phyloP scores from a whole-genome alignment of 371 early-diverging fungal genomes.

The Mortierella sp. region DNA sequence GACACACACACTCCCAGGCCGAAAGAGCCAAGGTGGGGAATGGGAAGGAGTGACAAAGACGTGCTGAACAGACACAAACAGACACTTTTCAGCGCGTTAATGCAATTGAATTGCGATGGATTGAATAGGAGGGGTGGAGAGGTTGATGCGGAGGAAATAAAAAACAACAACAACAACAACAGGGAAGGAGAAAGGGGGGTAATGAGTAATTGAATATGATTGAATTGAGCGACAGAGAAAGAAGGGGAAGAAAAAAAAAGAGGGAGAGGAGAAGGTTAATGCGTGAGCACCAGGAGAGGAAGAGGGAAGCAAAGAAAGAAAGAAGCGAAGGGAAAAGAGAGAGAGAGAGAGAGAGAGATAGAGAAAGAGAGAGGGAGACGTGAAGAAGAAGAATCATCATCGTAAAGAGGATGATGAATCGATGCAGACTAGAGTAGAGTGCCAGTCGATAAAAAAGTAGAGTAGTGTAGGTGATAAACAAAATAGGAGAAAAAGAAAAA shows the following conservation, averaged over 20 bases:
- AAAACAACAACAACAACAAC: neutral
- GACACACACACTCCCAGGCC: neutral
- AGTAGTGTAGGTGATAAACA: neutral
- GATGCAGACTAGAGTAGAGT: neutral
- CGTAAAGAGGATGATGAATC: too few relatives aligned
- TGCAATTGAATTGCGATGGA: neutral
- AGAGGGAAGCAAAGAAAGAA: neutral
- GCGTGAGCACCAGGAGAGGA: neutral
- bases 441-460: neutral
- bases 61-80: conserved; percentile 2
- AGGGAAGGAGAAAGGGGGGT: neutral
- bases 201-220: neutral
- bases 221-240: neutral
- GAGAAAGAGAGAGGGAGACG: neutral
- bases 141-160: neutral
- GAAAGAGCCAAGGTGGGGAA: neutral
- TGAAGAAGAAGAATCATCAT: neutral
- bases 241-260: neutral
- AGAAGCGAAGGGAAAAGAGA: neutral
- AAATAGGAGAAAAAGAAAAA: neutral
- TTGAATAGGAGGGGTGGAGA: neutral
- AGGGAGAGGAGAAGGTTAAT: conserved; percentile 2
- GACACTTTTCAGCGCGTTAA: neutral
- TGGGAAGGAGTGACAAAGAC: neutral
- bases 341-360: neutral